These are phyloP conservation scores for Diplodia intermedia DNA, from an alignment of 2,329 filamentous ascomycete species.

Conservation along the genomic window DNA sequence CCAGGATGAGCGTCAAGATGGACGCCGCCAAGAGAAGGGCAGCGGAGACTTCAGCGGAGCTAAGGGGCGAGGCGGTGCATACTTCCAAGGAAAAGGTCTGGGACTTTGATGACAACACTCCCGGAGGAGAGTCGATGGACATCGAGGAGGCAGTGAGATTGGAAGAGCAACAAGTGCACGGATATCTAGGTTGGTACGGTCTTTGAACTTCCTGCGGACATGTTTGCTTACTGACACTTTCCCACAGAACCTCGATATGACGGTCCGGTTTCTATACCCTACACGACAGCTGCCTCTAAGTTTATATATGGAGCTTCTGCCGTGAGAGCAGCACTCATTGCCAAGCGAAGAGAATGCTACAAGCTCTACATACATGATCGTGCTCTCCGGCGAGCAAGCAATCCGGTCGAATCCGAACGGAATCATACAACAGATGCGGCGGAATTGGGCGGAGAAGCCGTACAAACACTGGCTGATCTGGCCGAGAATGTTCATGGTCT, in stretches of 20 bases:
- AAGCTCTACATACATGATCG: constrained; percentile 72
- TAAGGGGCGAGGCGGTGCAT: no score
- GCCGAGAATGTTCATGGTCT: constrained; percentile 30
- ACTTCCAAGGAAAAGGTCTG: no score
- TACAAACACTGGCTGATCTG: constrained; percentile 34
- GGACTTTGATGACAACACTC: no score
- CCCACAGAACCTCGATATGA: background rate
- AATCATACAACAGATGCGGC: background rate
- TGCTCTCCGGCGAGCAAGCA: constrained; percentile 24
- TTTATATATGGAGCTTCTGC: constrained; percentile 88
- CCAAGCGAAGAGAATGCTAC: constrained; percentile 75
- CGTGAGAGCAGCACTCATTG: constrained; percentile 78
- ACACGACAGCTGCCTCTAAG: constrained; percentile 86
- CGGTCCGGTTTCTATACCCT: constrained; percentile 50
- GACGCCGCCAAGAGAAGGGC: no score
- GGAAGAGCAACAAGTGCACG: background rate
- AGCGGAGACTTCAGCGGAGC: no score
- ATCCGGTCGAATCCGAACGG: background rate
- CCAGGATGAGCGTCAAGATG: no score
- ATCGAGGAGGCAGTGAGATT: background rate
- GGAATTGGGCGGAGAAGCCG: background rate
- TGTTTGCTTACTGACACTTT: background rate
- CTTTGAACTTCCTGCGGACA: background rate
- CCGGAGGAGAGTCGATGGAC: background rate
- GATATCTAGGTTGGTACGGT: constrained; percentile 1